These are phyloP conservation scores for Hericium coralloides DNA, from an alignment of 768 basidiomycete species.

Conservation along the genomic window DNA sequence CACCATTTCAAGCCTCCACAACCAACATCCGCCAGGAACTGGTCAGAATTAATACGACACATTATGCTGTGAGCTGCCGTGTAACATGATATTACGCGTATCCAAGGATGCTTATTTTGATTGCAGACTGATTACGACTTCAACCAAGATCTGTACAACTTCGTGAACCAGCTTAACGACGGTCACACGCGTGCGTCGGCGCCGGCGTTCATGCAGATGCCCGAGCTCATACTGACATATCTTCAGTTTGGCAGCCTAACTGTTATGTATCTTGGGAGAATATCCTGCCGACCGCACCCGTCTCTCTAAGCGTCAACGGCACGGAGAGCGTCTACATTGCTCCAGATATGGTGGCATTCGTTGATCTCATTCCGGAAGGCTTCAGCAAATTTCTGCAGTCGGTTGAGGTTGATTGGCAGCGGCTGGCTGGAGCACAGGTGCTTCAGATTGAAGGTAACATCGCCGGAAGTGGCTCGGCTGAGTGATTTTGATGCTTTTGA, in stretches of 20 bases:
- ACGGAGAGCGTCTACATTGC: constrained; percentile 7
- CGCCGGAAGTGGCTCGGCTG: not conserved
- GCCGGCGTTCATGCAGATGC: not conserved
- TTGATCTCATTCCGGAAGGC: not conserved
- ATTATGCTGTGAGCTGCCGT: constrained; percentile 30
- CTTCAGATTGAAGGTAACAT: constrained; percentile 40
- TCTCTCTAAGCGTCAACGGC: not conserved
- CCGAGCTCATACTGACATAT: not conserved
- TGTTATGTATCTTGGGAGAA: constrained; percentile 44
- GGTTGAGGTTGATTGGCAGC: constrained; percentile 30
- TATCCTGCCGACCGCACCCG: constrained; percentile 13
- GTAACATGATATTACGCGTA: not conserved
- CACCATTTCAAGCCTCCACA: constrained; percentile 39
- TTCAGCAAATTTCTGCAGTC: constrained; percentile 4
- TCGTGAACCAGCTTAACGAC: constrained; percentile 49
- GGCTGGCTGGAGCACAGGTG: constrained; percentile 52
- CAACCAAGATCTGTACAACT: constrained; percentile 46
- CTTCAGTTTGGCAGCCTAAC: constrained; percentile 43
- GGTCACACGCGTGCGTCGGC: constrained; percentile 48
- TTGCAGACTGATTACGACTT: constrained; percentile 58
- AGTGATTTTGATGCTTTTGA: too few species aligned
- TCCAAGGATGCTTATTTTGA: not conserved
- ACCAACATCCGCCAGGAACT: constrained; percentile 43
- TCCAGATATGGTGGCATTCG: constrained; percentile 6
- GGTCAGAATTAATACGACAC: constrained; percentile 37